Evolutionary conservation across 139 green algal genomes (phyloP).

Genomic region (Chlorella sp.): DNA sequence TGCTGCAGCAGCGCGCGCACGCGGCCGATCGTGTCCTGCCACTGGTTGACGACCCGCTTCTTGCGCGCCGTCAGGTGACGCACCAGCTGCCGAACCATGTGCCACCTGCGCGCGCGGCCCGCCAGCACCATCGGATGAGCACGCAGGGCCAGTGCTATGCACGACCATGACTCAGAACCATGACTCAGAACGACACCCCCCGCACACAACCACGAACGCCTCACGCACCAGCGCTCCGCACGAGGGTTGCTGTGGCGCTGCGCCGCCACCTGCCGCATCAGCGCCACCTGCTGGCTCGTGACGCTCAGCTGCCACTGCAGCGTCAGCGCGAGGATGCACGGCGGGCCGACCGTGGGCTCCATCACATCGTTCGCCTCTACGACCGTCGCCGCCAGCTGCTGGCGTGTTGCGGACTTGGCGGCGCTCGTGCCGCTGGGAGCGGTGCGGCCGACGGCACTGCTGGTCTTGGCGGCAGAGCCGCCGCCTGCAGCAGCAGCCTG

Average conservation of each 20-base stretch:
- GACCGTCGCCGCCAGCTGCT: too few relatives aligned
- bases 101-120: background rate
- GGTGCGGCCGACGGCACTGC: too few relatives aligned
- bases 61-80: background rate
- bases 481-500: too few relatives aligned
- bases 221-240: background rate
- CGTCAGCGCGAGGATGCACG: background rate
- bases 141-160: too few relatives aligned
- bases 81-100: background rate
- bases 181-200: too few relatives aligned
- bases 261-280: background rate
- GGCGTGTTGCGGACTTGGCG: too few relatives aligned
- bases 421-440: too few relatives aligned
- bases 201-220: too few relatives aligned
- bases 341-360: background rate
- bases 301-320: background rate
- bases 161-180: too few relatives aligned
- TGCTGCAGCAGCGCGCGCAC: background rate
- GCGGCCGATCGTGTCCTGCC: background rate
- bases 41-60: background rate
- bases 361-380: too few relatives aligned
- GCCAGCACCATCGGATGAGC: too few relatives aligned
- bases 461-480: too few relatives aligned
- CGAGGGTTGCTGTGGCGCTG: background rate
- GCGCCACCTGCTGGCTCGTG: background rate